These are phyloP conservation scores for Pseudonitzschia multiseries DNA, from an alignment of 108 stramenopile genomes.

Conservation along the genomic window DNA sequence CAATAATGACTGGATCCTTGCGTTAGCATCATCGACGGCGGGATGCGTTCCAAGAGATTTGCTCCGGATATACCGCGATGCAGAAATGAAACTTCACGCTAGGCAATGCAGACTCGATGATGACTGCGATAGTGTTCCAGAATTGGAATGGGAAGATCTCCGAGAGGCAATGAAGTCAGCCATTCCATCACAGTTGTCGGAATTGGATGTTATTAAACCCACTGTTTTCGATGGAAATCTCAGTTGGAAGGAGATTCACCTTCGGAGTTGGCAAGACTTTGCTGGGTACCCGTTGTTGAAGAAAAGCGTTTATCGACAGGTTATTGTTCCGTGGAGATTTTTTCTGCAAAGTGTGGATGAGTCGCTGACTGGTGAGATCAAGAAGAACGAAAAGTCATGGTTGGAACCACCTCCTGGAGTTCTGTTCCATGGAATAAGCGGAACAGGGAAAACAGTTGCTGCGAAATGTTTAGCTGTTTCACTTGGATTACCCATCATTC, in stretches of 20 bases:
- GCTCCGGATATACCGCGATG: slow-evolving; percentile 62
- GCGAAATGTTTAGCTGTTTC: slow-evolving; percentile 76
- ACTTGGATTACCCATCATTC: slow-evolving; percentile 52
- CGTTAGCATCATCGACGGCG: slow-evolving; percentile 58
- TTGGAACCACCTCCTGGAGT: slow-evolving; percentile 72
- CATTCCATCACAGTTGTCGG: slow-evolving; percentile 76
- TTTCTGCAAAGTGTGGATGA: slow-evolving; percentile 28
- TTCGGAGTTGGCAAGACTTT: slow-evolving; percentile 49
- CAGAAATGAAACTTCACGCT: slow-evolving; percentile 32
- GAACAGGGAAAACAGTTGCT: slow-evolving; percentile 71
- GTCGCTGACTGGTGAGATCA: not conserved
- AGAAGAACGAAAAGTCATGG: slow-evolving; percentile 15
- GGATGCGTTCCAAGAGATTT: slow-evolving; percentile 83
- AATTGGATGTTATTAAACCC: slow-evolving; percentile 68
- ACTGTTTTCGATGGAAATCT: slow-evolving; percentile 10
- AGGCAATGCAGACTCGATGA: not conserved
- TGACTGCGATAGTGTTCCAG: not conserved
- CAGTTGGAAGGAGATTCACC: slow-evolving; percentile 24
- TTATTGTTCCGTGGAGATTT: slow-evolving; percentile 73
- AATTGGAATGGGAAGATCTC: slow-evolving; percentile 58
- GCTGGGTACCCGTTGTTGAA: slow-evolving; percentile 66
- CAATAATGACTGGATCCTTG: slow-evolving; percentile 42
- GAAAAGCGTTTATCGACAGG: slow-evolving; percentile 61
- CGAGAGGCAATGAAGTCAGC: slow-evolving; percentile 53
- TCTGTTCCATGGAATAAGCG: slow-evolving; percentile 77